Conservation (phyloP, 1,284 basidiomycete genomes). For the Leccinum fuscescens region DNA sequence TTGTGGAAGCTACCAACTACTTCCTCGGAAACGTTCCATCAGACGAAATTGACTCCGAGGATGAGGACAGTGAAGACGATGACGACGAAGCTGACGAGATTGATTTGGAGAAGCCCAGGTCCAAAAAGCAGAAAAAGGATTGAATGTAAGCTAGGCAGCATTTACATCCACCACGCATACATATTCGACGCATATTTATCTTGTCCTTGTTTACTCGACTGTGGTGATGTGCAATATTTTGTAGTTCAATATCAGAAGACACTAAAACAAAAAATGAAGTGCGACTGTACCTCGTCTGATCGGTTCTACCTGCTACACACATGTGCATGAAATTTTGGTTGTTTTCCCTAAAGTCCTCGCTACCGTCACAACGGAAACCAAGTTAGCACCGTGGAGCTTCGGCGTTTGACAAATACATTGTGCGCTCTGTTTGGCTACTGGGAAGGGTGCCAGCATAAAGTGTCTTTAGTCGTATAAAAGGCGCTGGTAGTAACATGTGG, state of each 20-base stretch:
- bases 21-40: conserved; percentile 65
- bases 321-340: neutral
- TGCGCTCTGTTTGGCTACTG: neutral
- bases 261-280: neutral
- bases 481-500: neutral
- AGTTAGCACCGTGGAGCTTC: neutral
- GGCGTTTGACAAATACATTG: neutral
- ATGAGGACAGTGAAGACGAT: conserved; percentile 62
- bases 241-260: conserved; percentile 1
- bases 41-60: conserved; percentile 61
- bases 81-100: conserved; percentile 76
- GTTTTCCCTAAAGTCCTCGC: neutral
- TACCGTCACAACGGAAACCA: neutral
- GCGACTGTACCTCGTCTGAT: neutral
- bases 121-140: conserved; percentile 66
- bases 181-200: conserved; percentile 32
- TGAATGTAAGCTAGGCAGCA: conserved; percentile 35
- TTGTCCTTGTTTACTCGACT: conserved; percentile 11
- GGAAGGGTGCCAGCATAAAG: neutral
- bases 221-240: conserved; percentile 5
- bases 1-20: conserved; percentile 73
- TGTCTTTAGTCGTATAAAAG: neutral
- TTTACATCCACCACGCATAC: conserved; percentile 13
- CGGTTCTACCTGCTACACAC: neutral
- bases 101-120: conserved; percentile 75